Percentiles rank a stretch among this genome's conserved stretches.
phyloP scores from a whole-genome alignment of 768 basidiomycete genomes.

The Melanogaster broomeanus region DNA sequence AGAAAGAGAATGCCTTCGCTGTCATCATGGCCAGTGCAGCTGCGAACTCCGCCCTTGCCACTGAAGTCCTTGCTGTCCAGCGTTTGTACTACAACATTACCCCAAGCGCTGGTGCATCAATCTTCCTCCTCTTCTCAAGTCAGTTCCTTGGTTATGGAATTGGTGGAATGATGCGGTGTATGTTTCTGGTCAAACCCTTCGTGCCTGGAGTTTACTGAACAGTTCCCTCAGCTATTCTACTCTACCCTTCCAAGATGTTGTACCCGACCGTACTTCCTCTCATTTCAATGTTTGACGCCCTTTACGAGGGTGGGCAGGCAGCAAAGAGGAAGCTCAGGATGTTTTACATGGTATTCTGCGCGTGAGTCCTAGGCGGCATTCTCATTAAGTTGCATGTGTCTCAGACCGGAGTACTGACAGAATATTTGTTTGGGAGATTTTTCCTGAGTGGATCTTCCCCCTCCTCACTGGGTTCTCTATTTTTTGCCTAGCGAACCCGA shows the following conservation, averaged over 20 bases:
- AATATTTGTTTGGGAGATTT: conserved; percentile 33
- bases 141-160: conserved; percentile 52
- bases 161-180: conserved; percentile 52
- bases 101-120: conserved; percentile 45
- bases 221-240: conserved; percentile 18
- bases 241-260: conserved; percentile 50
- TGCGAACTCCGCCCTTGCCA: conserved; percentile 53
- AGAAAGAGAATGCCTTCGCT: conserved; percentile 59
- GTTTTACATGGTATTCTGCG: conserved; percentile 24
- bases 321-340: conserved; percentile 42
- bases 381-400: too few species aligned
- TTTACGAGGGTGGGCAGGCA: conserved; percentile 43
- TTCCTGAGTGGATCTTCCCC: conserved; percentile 49
- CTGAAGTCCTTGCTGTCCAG: conserved; percentile 56
- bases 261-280: conserved; percentile 34
- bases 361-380: conserved; percentile 32
- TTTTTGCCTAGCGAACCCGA: conserved; percentile 56
- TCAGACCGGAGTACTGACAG: conserved; percentile 18
- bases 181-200: conserved; percentile 11
- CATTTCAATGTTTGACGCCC: conserved; percentile 28
- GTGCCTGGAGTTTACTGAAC: not conserved
- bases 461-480: conserved; percentile 62
- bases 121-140: conserved; percentile 42
- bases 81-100: conserved; percentile 54
- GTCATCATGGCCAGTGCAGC: conserved; percentile 60